Conservation (phyloP, 2,329 filamentous ascomycete species). For the Daldinia eschscholtzii region DNA sequence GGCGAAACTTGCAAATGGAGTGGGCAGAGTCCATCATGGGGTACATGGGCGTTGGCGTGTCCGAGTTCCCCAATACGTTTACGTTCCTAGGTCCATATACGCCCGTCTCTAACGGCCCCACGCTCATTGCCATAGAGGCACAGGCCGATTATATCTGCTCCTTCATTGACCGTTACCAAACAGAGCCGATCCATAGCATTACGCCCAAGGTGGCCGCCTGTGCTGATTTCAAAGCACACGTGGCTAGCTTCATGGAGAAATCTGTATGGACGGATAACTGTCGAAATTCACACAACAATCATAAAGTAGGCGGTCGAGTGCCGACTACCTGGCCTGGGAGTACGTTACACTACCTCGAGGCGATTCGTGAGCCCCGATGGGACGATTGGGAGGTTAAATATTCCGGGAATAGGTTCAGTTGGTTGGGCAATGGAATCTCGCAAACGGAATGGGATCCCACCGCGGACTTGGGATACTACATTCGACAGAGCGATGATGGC, state of each 20-base stretch:
- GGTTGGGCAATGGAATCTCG: slow-evolving; percentile 60
- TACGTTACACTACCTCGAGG: slow-evolving; percentile 64
- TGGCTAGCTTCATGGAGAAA: slow-evolving; percentile 59
- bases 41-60: slow-evolving; percentile 51
- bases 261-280: slow-evolving; percentile 62
- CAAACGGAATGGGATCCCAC: slow-evolving; percentile 56
- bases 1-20: slow-evolving; percentile 45
- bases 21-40: slow-evolving; percentile 47
- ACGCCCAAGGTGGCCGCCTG: slow-evolving; percentile 61
- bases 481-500: slow-evolving; percentile 21
- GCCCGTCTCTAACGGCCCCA: slow-evolving; percentile 55
- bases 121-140: slow-evolving; percentile 55
- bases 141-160: slow-evolving; percentile 65
- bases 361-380: slow-evolving; percentile 58
- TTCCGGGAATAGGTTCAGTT: slow-evolving; percentile 55
- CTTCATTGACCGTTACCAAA: slow-evolving; percentile 63
- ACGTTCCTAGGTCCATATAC: slow-evolving; percentile 59
- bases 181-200: slow-evolving; percentile 59
- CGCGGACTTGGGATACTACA: slow-evolving; percentile 54
- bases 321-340: slow-evolving; percentile 61
- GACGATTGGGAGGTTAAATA: slow-evolving; percentile 62
- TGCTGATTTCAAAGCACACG: slow-evolving; percentile 56
- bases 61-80: slow-evolving; percentile 49
- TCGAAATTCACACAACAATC: slow-evolving; percentile 63
- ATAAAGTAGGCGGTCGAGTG: slow-evolving; percentile 58